Conservation (phyloP, 495 filamentous ascomycete species). For the Evansstolkia leycettana region DNA sequence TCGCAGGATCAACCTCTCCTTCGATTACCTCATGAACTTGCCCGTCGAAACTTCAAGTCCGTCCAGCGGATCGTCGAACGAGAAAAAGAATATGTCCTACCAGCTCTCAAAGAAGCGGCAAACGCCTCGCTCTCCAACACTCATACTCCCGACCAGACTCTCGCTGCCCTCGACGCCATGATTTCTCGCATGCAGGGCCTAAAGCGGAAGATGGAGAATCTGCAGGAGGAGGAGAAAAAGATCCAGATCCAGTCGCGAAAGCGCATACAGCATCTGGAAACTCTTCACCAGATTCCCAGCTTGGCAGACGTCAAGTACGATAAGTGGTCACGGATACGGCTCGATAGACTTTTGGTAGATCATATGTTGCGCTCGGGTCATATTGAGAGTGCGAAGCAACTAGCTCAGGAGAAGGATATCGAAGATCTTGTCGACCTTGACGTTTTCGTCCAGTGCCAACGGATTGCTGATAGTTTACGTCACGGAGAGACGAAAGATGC, state of each 20-base stretch:
- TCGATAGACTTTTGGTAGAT: conserved; percentile 81
- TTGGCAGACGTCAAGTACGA: conserved; percentile 92
- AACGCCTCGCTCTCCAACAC: conserved; percentile 50
- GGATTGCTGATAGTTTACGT: conserved; percentile 58
- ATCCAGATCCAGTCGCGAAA: conserved; percentile 62
- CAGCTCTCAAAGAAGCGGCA: conserved; percentile 55
- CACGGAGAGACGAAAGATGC: conserved; percentile 64
- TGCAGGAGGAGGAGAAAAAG: conserved; percentile 64
- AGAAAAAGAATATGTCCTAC: conserved; percentile 57
- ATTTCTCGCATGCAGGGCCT: conserved; percentile 69
- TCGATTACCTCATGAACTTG: conserved; percentile 78
- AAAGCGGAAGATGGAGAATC: conserved; percentile 70
- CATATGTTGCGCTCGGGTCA: conserved; percentile 81
- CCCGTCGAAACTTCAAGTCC: conserved; percentile 84
- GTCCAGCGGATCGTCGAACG: conserved; percentile 74
- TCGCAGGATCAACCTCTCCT: conserved; percentile 87
- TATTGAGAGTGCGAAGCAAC: conserved; percentile 56
- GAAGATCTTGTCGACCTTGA: conserved; percentile 78
- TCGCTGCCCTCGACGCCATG: conserved; percentile 72
- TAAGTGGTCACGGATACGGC: conserved; percentile 65
- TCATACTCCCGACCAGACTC: conserved; percentile 51
- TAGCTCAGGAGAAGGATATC: conserved; percentile 61
- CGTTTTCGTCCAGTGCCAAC: conserved; percentile 73
- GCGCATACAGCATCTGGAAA: conserved; percentile 66
- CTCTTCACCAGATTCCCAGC: conserved; percentile 66